phyloP scores from a whole-genome alignment of 352 stramenopile genomes.

The Globisporangium takayamanum region DNA sequence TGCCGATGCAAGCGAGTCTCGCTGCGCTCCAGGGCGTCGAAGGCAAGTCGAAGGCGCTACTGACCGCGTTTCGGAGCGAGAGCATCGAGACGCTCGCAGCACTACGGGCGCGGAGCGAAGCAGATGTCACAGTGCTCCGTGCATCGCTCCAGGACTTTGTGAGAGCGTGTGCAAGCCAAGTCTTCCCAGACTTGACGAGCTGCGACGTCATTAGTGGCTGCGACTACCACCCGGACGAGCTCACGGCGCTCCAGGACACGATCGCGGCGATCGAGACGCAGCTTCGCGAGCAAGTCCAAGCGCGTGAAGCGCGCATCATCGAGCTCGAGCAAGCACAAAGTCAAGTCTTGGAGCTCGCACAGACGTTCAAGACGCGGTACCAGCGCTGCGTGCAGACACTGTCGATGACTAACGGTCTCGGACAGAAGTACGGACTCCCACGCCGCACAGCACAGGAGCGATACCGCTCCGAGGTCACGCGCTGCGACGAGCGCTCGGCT shows the following conservation, averaged over 20 bases:
- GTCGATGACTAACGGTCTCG: conserved; percentile 85
- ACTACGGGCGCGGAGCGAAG: conserved; percentile 21
- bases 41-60: conserved; percentile 67
- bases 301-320: conserved; percentile 27
- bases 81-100: conserved; percentile 18
- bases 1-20: conserved; percentile 69
- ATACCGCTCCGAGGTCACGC: conserved; percentile 77
- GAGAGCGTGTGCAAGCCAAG: conserved; percentile 37
- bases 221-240: conserved; percentile 81
- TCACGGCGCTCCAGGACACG: conserved; percentile 35
- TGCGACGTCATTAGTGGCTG: conserved; percentile 62
- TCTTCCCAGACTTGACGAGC: conserved; percentile 58
- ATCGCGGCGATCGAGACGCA: conserved; percentile 35
- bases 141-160: conserved; percentile 47
- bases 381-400: conserved; percentile 70
- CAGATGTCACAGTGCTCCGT: conserved; percentile 26
- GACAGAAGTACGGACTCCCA: conserved; percentile 86
- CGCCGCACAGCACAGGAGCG: conserved; percentile 77
- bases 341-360: conserved; percentile 23
- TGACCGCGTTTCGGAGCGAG: conserved; percentile 38
- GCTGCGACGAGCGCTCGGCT: conserved; percentile 60
- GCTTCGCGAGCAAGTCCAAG: conserved; percentile 25
- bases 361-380: conserved; percentile 64
- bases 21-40: conserved; percentile 82
- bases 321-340: conserved; percentile 28